Evolutionary conservation across 2,329 filamentous ascomycete species (phyloP).

Genomic region (Colletotrichum camelliae): DNA sequence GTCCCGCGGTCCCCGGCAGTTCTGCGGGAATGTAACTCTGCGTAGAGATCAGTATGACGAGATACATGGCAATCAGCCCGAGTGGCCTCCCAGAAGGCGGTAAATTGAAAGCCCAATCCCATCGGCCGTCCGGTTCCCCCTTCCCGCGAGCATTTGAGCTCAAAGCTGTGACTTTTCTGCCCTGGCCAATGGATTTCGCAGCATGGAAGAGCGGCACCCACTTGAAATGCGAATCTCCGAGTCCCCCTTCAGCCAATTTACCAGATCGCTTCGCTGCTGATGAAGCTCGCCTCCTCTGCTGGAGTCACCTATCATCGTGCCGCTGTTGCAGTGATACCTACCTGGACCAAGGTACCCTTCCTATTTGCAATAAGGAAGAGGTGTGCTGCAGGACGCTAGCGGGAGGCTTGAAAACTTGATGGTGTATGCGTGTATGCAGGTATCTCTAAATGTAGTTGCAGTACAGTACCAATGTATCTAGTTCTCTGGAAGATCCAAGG

Average conservation of each 20-base stretch:
- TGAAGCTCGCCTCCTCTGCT: background rate
- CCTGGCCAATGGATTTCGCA: background rate
- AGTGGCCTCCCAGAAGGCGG: background rate
- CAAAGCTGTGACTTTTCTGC: background rate
- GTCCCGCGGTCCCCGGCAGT: background rate
- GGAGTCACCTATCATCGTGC: background rate
- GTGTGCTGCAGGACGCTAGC: background rate
- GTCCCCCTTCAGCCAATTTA: constrained; percentile 5
- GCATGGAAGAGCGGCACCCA: background rate
- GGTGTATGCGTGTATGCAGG: background rate
- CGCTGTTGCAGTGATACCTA: background rate
- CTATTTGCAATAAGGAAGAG: background rate
- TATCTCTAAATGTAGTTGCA: background rate
- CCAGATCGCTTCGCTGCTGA: background rate
- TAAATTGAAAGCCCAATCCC: background rate
- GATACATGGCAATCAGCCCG: background rate
- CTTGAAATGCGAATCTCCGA: background rate
- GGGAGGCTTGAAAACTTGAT: background rate
- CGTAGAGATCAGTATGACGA: background rate
- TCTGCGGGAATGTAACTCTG: background rate
- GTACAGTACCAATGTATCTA: background rate
- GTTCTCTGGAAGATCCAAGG: constrained; percentile 3
- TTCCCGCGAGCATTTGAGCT: background rate
- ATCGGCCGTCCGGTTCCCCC: background rate
- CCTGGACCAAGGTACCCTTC: background rate